These are phyloP conservation scores for Omphalea diandra DNA, from an alignment of 441 rosid genomes.

Conservation along the genomic window DNA sequence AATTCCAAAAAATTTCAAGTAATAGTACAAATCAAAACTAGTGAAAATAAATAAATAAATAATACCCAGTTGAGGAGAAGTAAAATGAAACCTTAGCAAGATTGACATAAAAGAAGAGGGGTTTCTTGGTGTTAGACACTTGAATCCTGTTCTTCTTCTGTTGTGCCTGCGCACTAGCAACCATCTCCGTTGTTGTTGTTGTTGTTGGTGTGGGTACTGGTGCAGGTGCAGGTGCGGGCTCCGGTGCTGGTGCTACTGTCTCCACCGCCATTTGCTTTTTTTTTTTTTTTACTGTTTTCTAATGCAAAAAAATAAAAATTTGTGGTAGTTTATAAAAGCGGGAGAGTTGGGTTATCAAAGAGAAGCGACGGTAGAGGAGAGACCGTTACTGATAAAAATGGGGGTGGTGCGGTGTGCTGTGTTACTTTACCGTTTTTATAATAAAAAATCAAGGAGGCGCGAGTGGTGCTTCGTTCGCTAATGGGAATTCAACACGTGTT, in stretches of 20 bases:
- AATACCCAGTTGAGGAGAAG: neutral
- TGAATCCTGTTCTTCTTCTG: conserved; percentile 88
- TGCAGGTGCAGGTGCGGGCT: neutral
- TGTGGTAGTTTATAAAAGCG: conserved; percentile 13
- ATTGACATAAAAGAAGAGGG: conserved; percentile 88
- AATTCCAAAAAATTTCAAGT: no score
- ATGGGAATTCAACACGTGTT: conserved; percentile 9
- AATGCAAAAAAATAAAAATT: no score
- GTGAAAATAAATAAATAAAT: no score
- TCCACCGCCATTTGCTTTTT: conserved; percentile 29
- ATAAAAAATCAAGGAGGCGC: conserved; percentile 8
- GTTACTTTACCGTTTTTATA: no score
- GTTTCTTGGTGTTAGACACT: conserved; percentile 91
- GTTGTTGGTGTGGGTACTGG: no score
- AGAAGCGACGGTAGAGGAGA: conserved; percentile 7
- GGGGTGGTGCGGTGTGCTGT: no score
- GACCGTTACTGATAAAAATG: conserved; percentile 20
- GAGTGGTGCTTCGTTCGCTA: neutral
- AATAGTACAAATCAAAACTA: no score
- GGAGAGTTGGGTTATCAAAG: conserved; percentile 22
- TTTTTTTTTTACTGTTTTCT: no score
- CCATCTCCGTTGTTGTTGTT: neutral
- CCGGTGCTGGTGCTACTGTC: conserved; percentile 17
- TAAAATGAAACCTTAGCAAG: conserved; percentile 83
- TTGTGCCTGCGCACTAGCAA: neutral